Percentiles rank a stretch among this genome's conserved stretches.
Evolutionary conservation across 257 asterid genomes (phyloP).

Genomic region (Nyctanthes arbortristis): DNA sequence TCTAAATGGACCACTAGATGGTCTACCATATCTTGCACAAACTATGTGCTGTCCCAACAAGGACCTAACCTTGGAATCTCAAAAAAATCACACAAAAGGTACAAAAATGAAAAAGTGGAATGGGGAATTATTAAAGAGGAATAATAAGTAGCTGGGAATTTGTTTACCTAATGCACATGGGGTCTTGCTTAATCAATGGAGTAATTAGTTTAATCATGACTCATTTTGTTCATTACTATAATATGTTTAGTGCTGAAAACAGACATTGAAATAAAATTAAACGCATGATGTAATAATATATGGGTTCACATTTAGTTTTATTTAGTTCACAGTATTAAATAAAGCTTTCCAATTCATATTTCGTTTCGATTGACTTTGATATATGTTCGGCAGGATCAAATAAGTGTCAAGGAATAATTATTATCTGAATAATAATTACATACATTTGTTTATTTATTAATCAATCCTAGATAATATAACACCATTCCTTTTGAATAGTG

Average conservation of each 20-base stretch:
- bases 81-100: slow-evolving; percentile 20
- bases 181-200: background rate
- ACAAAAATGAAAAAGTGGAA: slow-evolving; percentile 6
- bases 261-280: too few species aligned
- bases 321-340: too few species aligned
- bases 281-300: too few species aligned
- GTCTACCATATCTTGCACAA: slow-evolving; percentile 31
- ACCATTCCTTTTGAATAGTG: background rate
- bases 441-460: too few species aligned
- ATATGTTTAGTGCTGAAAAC: too few species aligned
- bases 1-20: slow-evolving; percentile 37
- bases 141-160: background rate
- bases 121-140: too few species aligned
- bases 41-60: slow-evolving; percentile 29
- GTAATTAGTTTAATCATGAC: background rate
- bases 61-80: slow-evolving; percentile 26
- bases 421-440: too few species aligned
- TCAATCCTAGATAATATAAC: background rate
- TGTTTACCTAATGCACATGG: background rate
- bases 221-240: background rate
- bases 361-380: too few species aligned
- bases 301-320: too few species aligned
- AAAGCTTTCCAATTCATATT: too few species aligned
- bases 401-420: too few species aligned
- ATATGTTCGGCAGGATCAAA: too few species aligned